Evolutionary conservation across 805 yeast species (phyloP), one percentile per base, ranked within the genome.

Genomic region (Starmerella floris): DNA sequence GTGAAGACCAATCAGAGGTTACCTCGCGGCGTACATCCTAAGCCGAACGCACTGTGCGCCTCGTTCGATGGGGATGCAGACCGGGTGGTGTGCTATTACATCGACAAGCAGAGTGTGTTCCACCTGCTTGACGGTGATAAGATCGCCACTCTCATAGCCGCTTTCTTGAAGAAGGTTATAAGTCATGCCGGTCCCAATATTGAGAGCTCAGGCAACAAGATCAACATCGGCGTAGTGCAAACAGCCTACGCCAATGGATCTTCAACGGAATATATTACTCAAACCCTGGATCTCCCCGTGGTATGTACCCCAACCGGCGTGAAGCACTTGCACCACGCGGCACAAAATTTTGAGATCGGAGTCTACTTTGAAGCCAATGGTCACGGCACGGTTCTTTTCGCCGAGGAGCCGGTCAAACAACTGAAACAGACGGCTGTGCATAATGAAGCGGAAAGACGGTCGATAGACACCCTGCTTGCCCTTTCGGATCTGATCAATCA

Each of bases 11-110:
- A 77, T 58, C 97, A 91, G 56, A 68, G 62, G 42, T 67, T 80
- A 35, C 98, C 98, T 6, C 60, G 65, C 3, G 78, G 76, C 31
- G 65, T 81, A 13, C 39, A 49, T 1, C 73, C 76, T 0, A 54
- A 50, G 2, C 63, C 73, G 5, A 61, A 64, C 35, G 30, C 16
- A n/a, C 63, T 87, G 40, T 79, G 74, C 54, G 79, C 93, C 5
- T 83, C 94, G 1, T 85, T 84, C 57, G 98, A 91, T 58, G 98
- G 98, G 39, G 98, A 91, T 60, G 97, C 98, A 4, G 98, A 91
- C 60, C 70, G 98, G 55, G 78, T 91, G 39, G 83, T 91, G 20
- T 83, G 83, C 57, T 91, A 64, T 51, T 70, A 61, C 45, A 17
- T 26, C 16, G 50, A 54, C 8, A 62, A 61, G 34, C 57, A 53